These are phyloP conservation scores for Pseudocercospora ulei DNA, from an alignment of 2,329 filamentous ascomycete species.

Conservation along the genomic window DNA sequence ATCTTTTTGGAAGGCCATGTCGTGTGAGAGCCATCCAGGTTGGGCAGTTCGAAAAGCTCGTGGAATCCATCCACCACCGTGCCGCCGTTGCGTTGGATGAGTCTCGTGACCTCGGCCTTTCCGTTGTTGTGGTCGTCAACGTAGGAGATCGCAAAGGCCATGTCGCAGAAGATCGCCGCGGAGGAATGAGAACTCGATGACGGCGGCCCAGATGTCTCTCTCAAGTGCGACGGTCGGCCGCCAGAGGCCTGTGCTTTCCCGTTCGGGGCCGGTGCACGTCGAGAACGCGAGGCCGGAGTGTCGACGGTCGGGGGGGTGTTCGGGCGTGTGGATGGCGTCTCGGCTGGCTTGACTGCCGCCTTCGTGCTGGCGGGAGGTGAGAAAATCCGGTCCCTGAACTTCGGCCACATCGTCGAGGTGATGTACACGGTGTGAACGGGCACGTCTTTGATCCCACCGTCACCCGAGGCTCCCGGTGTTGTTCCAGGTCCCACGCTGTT, in stretches of 20 bases:
- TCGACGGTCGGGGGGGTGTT: conserved; percentile 37
- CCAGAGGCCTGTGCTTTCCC: conserved; percentile 13
- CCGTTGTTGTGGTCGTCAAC: conserved; percentile 48
- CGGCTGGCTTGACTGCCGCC: conserved; percentile 1
- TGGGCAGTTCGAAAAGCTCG: conserved; percentile 57
- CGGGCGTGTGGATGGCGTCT: conserved; percentile 20
- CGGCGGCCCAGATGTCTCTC: conserved; percentile 26
- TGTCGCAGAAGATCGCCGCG: conserved; percentile 56
- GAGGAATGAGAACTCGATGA: conserved; percentile 8
- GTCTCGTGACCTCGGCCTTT: conserved; percentile 49
- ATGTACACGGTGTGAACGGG: conserved; percentile 39
- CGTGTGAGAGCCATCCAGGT: conserved; percentile 24
- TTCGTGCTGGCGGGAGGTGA: conserved; percentile 18
- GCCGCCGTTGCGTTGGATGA: conserved; percentile 64
- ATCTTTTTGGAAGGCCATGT: conserved; percentile 20
- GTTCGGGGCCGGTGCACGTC: conserved; percentile 32
- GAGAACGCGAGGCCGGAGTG: conserved; percentile 45
- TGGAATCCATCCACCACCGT: conserved; percentile 67
- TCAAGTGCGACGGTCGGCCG: conserved; percentile 20
- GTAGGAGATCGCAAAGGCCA: conserved; percentile 82
- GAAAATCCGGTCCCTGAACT: conserved; percentile 37
- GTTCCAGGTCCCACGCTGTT: conserved; percentile 32
- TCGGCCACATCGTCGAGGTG: conserved; percentile 38
- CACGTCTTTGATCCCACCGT: conserved; percentile 34
- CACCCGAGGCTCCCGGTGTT: conserved; percentile 9